Percentiles rank a stretch among this genome's conserved stretches.
These are phyloP conservation scores for Clonostachys sp. DNA, from an alignment of 2,329 filamentous ascomycete species.

Conservation along the genomic window DNA sequence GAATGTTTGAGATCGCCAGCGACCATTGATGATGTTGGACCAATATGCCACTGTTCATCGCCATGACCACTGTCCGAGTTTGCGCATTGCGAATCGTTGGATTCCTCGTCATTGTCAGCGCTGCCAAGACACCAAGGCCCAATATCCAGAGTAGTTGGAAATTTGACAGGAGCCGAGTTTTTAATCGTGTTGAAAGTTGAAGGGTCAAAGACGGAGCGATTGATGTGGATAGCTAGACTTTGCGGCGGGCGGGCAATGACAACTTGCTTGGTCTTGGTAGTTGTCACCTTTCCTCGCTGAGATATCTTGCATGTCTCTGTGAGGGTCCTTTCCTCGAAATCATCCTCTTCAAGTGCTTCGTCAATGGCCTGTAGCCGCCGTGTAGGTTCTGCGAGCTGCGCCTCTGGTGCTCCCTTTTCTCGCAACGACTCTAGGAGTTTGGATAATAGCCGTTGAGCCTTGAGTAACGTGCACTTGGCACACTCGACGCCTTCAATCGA, in stretches of 20 bases:
- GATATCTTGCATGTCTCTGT: constrained; percentile 61
- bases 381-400: constrained; percentile 43
- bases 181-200: constrained; percentile 75
- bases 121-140: constrained; percentile 81
- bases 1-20: constrained; percentile 46
- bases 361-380: constrained; percentile 62
- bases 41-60: constrained; percentile 65
- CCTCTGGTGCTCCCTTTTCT: constrained; percentile 29
- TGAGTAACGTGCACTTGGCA: constrained; percentile 79
- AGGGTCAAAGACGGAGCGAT: constrained; percentile 88
- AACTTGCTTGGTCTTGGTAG: constrained; percentile 86
- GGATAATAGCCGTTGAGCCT: constrained; percentile 40
- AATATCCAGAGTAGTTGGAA: constrained; percentile 70
- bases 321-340: constrained; percentile 69
- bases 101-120: constrained; percentile 12
- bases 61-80: constrained; percentile 6
- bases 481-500: constrained; percentile 87
- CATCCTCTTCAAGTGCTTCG: constrained; percentile 69
- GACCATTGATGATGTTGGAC: constrained; percentile 71
- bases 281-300: constrained; percentile 63
- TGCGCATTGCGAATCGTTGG: constrained; percentile 8
- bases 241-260: constrained; percentile 79
- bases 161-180: constrained; percentile 75
- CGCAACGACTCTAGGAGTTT: constrained; percentile 37
- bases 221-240: constrained; percentile 81